These are phyloP conservation scores for Closterium sp. DNA, from an alignment of 139 green algal genomes.

Conservation along the genomic window DNA sequence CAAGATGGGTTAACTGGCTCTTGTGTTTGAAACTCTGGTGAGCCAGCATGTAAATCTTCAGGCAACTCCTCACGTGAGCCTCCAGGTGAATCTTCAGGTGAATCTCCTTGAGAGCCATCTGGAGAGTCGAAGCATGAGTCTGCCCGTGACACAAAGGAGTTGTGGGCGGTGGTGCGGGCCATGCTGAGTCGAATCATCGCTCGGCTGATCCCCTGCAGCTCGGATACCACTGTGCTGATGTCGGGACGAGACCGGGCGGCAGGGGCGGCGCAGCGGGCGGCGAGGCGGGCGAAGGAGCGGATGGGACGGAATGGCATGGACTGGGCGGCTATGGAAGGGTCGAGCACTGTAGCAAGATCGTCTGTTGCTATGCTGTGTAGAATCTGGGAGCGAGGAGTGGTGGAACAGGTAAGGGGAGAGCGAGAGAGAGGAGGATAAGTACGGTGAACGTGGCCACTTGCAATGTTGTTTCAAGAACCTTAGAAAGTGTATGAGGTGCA, in stretches of 20 bases:
- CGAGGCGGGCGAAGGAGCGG: background rate
- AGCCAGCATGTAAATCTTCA: background rate
- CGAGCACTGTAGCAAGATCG: background rate
- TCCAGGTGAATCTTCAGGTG: background rate
- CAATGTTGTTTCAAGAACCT: no score
- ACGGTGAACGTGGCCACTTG: no score
- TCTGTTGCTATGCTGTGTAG: background rate
- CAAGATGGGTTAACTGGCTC: background rate
- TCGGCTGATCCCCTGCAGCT: background rate
- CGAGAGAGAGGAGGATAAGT: background rate
- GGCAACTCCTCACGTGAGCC: background rate
- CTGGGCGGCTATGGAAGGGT: background rate
- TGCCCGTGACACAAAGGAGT: background rate
- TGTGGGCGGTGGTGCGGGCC: background rate
- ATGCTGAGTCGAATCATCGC: background rate
- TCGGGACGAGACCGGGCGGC: background rate
- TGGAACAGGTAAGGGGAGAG: no score
- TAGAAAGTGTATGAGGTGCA: no score
- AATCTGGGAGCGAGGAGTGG: background rate
- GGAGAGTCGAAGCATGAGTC: background rate
- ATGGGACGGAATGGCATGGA: background rate
- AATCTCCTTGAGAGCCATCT: background rate
- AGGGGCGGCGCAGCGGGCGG: background rate
- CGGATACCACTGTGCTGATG: background rate
- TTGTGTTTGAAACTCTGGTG: background rate